Conservation (phyloP, 176 grass and related monocot species). For the Thinopyrum elongatum region DNA sequence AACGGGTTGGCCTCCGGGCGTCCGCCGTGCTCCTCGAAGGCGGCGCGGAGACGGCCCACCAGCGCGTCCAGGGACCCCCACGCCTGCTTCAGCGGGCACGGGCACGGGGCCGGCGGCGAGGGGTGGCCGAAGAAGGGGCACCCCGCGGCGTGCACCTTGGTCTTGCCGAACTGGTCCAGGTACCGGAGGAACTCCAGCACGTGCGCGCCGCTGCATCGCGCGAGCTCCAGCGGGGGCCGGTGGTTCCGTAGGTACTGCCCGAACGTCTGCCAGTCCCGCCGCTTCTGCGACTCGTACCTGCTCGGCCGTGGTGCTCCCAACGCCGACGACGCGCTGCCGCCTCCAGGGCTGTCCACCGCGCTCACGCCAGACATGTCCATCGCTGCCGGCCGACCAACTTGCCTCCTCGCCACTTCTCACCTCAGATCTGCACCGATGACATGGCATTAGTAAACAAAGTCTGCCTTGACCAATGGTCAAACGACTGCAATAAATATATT, state of each 20-base stretch:
- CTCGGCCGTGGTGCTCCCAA: conserved; percentile 25
- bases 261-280: conserved; percentile 80
- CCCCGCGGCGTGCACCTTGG: conserved; percentile 51
- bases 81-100: conserved; percentile 65
- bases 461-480: not conserved
- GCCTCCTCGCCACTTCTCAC: not conserved
- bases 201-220: conserved; percentile 64
- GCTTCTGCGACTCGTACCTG: conserved; percentile 84
- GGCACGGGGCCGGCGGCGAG: conserved; percentile 54
- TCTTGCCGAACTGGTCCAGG: conserved; percentile 86
- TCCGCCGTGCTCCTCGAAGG: conserved; percentile 76
- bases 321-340: not conserved
- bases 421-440: conserved; percentile 25
- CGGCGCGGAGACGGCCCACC: conserved; percentile 70
- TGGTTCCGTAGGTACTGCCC: conserved; percentile 74
- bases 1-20: conserved; percentile 59
- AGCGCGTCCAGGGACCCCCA: conserved; percentile 71
- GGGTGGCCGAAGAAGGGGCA: conserved; percentile 76
- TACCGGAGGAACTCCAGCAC: conserved; percentile 75
- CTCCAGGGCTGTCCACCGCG: conserved; percentile 23
- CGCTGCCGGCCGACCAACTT: not conserved
- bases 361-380: not conserved
- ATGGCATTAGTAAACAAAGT: not conserved
- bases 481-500: not conserved
- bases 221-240: conserved; percentile 56